phyloP scores from a whole-genome alignment of 257 asterid genomes.

The Nicotiana undulata region DNA sequence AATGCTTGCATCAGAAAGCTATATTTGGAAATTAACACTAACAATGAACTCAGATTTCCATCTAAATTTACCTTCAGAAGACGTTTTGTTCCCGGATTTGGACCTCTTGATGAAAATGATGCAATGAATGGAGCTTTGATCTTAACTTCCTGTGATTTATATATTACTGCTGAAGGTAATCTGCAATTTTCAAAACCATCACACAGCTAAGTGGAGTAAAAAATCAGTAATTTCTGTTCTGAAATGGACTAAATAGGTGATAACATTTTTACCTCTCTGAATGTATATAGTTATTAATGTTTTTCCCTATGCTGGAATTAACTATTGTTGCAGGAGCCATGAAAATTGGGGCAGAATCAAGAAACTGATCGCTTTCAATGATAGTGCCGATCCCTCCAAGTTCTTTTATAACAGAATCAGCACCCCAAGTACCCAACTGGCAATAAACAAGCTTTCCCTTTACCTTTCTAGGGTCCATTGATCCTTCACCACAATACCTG shows the following conservation, averaged over 20 bases:
- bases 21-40: not conserved
- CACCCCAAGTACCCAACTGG: constrained; percentile 48
- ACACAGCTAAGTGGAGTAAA: not conserved
- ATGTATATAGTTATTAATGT: constrained; percentile 38
- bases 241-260: not conserved
- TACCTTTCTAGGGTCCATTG: constrained; percentile 82
- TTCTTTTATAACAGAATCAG: constrained; percentile 62
- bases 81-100: constrained; percentile 51
- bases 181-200: constrained; percentile 32
- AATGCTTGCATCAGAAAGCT: constrained; percentile 5
- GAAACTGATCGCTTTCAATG: constrained; percentile 44
- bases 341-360: constrained; percentile 62
- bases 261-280: constrained; percentile 44
- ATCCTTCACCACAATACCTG: constrained; percentile 47
- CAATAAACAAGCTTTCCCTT: constrained; percentile 75
- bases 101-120: constrained; percentile 89
- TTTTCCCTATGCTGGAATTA: constrained; percentile 40
- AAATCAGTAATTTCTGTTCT: not conserved
- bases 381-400: constrained; percentile 75
- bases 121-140: constrained; percentile 66
- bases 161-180: constrained; percentile 59
- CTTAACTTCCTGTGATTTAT: constrained; percentile 54
- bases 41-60: not conserved
- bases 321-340: constrained; percentile 79
- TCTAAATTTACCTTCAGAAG: constrained; percentile 55